Percentiles rank a stretch among this genome's conserved stretches.
Conservation (phyloP, 176 grass and related monocot genomes). For the Tillandsia fasciculata region DNA sequence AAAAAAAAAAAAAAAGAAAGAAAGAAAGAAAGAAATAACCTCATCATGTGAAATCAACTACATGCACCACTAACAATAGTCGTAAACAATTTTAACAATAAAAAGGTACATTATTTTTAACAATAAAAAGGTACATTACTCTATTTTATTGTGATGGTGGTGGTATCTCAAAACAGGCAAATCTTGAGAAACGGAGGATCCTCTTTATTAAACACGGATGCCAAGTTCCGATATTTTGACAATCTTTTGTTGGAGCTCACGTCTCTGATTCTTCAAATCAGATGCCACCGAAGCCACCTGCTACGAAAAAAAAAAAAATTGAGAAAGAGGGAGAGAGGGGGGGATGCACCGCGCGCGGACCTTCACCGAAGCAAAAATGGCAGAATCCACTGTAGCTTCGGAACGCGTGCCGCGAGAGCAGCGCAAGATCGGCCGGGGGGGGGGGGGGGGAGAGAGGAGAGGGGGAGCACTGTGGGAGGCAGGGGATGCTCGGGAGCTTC, state of each 20-base stretch:
- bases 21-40: too few relatives aligned
- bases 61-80: not conserved
- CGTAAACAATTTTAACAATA: not conserved
- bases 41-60: too few relatives aligned
- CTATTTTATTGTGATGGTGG: not conserved
- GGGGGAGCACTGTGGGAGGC: too few relatives aligned
- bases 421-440: too few relatives aligned
- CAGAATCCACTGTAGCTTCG: too few relatives aligned
- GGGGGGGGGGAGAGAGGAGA: too few relatives aligned
- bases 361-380: too few relatives aligned
- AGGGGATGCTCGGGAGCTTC: too few relatives aligned
- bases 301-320: slow-evolving; percentile 12
- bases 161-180: not conserved
- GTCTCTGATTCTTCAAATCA: slow-evolving; percentile 58
- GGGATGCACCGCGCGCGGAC: too few relatives aligned
- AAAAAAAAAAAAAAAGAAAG: too few relatives aligned
- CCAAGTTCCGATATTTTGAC: slow-evolving; percentile 82
- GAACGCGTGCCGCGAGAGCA: too few relatives aligned
- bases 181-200: not conserved
- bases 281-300: slow-evolving; percentile 92
- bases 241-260: slow-evolving; percentile 58
- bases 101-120: too few relatives aligned
- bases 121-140: not conserved
- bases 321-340: not conserved
- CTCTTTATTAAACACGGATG: slow-evolving; percentile 50